A percentile compares a stretch with the other conserved stretches of the same genome.
phyloP scores from a whole-genome alignment of 257 asterid genomes.

The Solanum arcanum region DNA sequence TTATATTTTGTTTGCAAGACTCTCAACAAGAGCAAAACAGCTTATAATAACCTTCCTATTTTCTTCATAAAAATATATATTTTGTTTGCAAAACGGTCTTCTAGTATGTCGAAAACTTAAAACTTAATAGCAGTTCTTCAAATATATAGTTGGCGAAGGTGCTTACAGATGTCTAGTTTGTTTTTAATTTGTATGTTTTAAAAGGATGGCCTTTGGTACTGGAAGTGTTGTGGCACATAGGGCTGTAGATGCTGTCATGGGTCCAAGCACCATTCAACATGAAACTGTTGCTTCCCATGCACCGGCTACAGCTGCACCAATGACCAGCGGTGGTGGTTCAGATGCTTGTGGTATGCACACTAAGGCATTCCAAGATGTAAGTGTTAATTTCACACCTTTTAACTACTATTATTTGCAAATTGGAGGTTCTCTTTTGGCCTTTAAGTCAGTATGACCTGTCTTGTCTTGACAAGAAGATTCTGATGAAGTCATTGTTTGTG shows the following conservation, averaged over 20 bases:
- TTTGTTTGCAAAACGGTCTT: not conserved
- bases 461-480: not conserved
- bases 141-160: not conserved
- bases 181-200: not conserved
- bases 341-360: conserved; percentile 55
- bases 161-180: not conserved
- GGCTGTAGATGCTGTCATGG: conserved; percentile 65
- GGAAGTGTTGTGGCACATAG: conserved; percentile 74
- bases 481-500: not conserved
- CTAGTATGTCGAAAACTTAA: not conserved
- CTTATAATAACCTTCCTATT: not conserved
- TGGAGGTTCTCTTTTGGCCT: not conserved
- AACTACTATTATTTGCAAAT: not conserved
- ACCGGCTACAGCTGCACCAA: conserved; percentile 30
- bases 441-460: not conserved
- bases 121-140: not conserved
- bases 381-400: not conserved
- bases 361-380: conserved; percentile 74
- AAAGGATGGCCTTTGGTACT: conserved; percentile 65
- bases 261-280: conserved; percentile 69
- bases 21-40: not conserved
- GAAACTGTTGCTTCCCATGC: conserved; percentile 46
- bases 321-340: conserved; percentile 24
- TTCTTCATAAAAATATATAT: not conserved
- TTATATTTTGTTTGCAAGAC: not conserved